Percentiles rank a stretch among this genome's conserved stretches.
These are phyloP conservation scores for Zizania latifolia DNA, from an alignment of 176 grass and related monocot genomes.

Conservation along the genomic window DNA sequence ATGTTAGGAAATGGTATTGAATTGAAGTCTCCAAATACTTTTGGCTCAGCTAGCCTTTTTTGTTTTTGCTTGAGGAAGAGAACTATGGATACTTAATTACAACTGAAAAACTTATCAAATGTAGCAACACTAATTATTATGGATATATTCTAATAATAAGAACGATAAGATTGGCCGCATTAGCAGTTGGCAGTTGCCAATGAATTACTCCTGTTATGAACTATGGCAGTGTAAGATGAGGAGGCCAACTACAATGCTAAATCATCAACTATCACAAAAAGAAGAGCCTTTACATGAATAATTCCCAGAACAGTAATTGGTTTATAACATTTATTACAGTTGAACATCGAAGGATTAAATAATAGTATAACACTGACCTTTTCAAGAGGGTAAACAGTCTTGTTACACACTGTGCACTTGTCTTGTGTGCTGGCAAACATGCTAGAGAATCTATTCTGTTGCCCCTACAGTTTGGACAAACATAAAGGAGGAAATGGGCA, in stretches of 20 bases:
- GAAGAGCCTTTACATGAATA: not conserved
- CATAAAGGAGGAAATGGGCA: not conserved
- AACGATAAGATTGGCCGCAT: constrained; percentile 4
- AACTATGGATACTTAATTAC: not conserved
- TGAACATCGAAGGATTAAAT: not conserved
- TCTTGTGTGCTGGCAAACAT: constrained; percentile 90
- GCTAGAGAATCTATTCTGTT: constrained; percentile 63
- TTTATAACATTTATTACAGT: constrained; percentile 13
- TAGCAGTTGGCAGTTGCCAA: not conserved
- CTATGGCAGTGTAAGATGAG: not conserved
- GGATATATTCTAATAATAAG: not conserved
- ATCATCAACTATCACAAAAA: not conserved
- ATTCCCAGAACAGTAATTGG: not conserved
- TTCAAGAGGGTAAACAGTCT: constrained; percentile 90
- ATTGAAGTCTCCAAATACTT: not conserved
- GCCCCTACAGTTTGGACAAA: constrained; percentile 41
- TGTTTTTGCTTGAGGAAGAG: not conserved
- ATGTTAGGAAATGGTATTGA: not conserved
- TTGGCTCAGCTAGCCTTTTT: not conserved
- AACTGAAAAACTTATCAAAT: constrained; percentile 1
- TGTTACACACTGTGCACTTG: constrained; percentile 83
- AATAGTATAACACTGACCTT: constrained; percentile 56
- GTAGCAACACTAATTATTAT: not conserved
- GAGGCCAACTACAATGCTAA: not conserved
- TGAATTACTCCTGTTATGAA: constrained; percentile 8